A percentile compares a stretch with the other conserved stretches of the same genome.
phyloP scores from a whole-genome alignment of 805 yeast genomes.

The Yarrowia bubula region DNA sequence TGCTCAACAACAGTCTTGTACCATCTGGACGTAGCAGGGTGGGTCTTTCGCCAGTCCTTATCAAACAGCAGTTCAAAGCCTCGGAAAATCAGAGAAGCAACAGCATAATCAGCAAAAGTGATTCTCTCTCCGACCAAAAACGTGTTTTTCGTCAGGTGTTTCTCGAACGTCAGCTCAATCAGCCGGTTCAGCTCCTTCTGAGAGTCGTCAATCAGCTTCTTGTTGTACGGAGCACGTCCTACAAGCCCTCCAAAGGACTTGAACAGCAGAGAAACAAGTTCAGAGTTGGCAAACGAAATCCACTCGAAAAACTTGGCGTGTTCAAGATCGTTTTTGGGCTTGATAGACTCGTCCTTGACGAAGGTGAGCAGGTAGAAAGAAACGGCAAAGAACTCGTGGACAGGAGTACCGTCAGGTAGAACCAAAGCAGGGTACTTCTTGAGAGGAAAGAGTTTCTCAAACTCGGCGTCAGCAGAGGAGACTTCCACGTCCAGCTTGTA shows the following conservation, averaged over 20 bases:
- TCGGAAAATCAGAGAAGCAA: constrained; percentile 51
- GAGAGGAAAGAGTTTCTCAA: constrained; percentile 53
- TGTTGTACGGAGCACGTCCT: constrained; percentile 75
- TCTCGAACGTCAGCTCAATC: constrained; percentile 42
- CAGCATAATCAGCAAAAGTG: constrained; percentile 63
- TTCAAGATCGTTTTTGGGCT: constrained; percentile 12
- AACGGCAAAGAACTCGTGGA: constrained; percentile 65
- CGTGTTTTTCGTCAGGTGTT: constrained; percentile 51
- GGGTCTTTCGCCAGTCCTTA: constrained; percentile 57
- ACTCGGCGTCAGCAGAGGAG: constrained; percentile 43
- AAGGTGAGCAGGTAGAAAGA: constrained; percentile 44
- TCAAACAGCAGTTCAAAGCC: constrained; percentile 63
- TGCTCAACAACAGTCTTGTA: constrained; percentile 50
- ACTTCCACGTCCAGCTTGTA: constrained; percentile 58
- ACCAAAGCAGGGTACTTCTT: constrained; percentile 59
- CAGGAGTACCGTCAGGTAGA: constrained; percentile 64
- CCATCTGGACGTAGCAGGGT: constrained; percentile 72
- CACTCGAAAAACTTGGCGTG: constrained; percentile 20
- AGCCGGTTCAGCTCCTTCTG: constrained; percentile 43
- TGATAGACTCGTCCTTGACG: constrained; percentile 27
- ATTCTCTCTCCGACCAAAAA: constrained; percentile 68
- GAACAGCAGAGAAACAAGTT: constrained; percentile 51
- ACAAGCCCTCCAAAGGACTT: constrained; percentile 56
- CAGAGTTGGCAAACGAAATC: constrained; percentile 65
- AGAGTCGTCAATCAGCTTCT: constrained; percentile 57